Conservation (phyloP, 2,329 filamentous ascomycete genomes). For the Pseudopyrenochaeta lycopersici region DNA sequence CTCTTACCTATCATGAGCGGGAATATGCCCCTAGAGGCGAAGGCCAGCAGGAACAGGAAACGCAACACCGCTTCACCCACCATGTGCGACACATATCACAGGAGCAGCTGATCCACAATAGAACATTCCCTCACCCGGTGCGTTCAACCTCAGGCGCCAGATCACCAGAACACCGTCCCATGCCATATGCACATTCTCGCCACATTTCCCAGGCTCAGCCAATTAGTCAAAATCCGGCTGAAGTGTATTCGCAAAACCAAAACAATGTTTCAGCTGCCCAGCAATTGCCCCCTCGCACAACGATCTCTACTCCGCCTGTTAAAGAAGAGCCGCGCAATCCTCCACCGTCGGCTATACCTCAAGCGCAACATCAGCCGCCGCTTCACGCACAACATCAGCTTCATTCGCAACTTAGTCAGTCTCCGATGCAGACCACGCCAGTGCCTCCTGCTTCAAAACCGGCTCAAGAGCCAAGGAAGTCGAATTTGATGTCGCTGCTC, state of each 20-base stretch:
- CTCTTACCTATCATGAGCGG: conserved; percentile 37
- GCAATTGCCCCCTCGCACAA: conserved; percentile 32
- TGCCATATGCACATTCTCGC: conserved; percentile 40
- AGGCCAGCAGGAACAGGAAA: conserved; percentile 42
- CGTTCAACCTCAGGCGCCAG: conserved; percentile 33
- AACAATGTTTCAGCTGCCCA: conserved; percentile 25
- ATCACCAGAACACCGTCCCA: conserved; percentile 43
- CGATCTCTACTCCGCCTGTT: conserved; percentile 41
- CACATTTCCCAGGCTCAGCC: conserved; percentile 35
- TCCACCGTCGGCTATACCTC: conserved; percentile 26
- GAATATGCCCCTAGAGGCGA: conserved; percentile 34
- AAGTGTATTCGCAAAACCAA: conserved; percentile 30
- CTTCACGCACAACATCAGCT: conserved; percentile 29
- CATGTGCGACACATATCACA: conserved; percentile 44
- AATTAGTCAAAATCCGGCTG: conserved; percentile 29
- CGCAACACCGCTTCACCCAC: conserved; percentile 36
- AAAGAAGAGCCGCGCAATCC: conserved; percentile 46
- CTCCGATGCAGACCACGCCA: conserved; percentile 25
- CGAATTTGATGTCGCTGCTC: conserved; percentile 49
- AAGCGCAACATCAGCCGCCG: conserved; percentile 29
- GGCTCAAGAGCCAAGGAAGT: conserved; percentile 45
- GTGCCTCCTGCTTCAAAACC: conserved; percentile 35
- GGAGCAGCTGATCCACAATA: conserved; percentile 35
- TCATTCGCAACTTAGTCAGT: conserved; percentile 30
- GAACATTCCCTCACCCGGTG: conserved; percentile 36